Conservation (phyloP, 805 yeast genomes). For the Scheffersomyces ergatensis region DNA sequence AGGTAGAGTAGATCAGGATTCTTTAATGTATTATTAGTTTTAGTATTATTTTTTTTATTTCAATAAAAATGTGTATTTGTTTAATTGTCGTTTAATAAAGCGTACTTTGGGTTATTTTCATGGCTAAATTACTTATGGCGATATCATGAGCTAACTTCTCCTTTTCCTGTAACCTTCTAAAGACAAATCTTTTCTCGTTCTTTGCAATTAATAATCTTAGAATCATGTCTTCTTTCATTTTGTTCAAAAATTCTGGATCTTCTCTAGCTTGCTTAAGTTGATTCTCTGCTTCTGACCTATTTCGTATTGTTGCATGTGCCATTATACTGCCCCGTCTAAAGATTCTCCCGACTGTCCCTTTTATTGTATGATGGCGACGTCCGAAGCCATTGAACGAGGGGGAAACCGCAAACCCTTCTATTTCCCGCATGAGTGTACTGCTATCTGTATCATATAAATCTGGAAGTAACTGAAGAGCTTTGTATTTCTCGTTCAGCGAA, state of each 20-base stretch:
- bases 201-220: constrained; percentile 68
- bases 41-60: background rate
- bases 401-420: constrained; percentile 56
- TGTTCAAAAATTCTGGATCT: constrained; percentile 41
- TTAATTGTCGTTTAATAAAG: too few species aligned
- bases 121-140: constrained; percentile 16
- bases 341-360: constrained; percentile 42
- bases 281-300: constrained; percentile 46
- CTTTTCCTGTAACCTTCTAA: constrained; percentile 57
- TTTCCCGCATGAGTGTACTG: constrained; percentile 50
- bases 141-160: constrained; percentile 55
- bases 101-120: background rate
- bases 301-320: constrained; percentile 66
- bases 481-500: constrained; percentile 60
- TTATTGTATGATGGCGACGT: background rate
- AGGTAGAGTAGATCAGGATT: background rate
- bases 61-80: background rate
- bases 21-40: background rate
- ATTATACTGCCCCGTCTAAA: constrained; percentile 65
- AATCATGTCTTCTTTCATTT: constrained; percentile 62
- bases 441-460: constrained; percentile 58
- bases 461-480: constrained; percentile 61
- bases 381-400: background rate
- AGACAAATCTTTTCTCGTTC: constrained; percentile 59
- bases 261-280: constrained; percentile 43